These are phyloP conservation scores for Metschnikowia kofuensis DNA, from an alignment of 805 yeast species.

Conservation along the genomic window DNA sequence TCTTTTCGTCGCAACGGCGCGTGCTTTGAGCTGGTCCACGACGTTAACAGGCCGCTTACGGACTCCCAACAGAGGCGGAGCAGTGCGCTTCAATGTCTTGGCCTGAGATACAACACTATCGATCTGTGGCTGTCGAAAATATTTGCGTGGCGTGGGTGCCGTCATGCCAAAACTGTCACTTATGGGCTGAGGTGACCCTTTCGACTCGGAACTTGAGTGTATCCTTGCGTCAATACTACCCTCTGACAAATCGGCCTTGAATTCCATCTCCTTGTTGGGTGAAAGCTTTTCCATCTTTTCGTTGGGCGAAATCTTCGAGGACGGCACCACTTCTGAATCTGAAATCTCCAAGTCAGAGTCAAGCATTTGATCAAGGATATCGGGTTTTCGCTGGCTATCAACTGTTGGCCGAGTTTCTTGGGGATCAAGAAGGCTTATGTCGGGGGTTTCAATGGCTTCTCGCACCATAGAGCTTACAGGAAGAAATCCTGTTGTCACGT, in stretches of 20 bases:
- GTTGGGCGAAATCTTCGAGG: not conserved
- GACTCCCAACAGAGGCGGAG: slow-evolving; percentile 5
- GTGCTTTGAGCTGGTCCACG: slow-evolving; percentile 2
- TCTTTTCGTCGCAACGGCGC: not conserved
- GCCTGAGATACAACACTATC: not conserved
- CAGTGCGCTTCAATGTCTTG: not conserved
- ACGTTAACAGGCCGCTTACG: slow-evolving; percentile 1
- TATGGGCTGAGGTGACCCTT: not conserved
- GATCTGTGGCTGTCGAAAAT: slow-evolving; percentile 1
- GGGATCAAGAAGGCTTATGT: no score
- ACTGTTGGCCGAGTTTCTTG: not conserved
- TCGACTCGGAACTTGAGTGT: not conserved
- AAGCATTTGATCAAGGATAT: slow-evolving; percentile 13
- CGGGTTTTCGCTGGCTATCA: slow-evolving; percentile 2
- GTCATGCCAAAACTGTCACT: not conserved
- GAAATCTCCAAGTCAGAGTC: slow-evolving; percentile 15
- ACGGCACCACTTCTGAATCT: not conserved
- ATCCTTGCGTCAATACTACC: not conserved
- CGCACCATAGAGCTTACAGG: slow-evolving; percentile 48
- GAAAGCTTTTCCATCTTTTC: not conserved
- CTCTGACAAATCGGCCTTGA: not conserved
- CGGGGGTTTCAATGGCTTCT: not conserved
- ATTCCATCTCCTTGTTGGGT: not conserved
- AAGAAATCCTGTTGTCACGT: slow-evolving; percentile 63
- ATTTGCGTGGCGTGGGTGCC: not conserved